These are phyloP conservation scores for Taphrina deformans DNA, from an alignment of 1,139 yeast genomes.

Conservation along the genomic window DNA sequence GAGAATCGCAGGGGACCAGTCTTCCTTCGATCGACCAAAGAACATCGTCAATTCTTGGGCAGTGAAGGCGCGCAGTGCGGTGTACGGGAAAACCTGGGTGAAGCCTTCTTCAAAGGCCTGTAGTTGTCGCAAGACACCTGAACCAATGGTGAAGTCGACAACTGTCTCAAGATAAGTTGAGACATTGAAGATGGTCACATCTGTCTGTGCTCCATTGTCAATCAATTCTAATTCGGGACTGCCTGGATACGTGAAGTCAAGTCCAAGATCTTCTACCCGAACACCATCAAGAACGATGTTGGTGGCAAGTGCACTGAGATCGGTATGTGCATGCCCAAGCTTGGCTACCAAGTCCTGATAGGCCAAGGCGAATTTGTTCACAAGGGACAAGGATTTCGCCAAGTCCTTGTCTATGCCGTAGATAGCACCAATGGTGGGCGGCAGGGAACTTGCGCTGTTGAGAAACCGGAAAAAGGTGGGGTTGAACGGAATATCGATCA, in stretches of 20 bases:
- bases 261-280: slow-evolving; percentile 55
- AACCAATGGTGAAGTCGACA: slow-evolving; percentile 60
- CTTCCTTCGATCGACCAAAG: slow-evolving; percentile 77
- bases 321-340: slow-evolving; percentile 8
- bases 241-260: slow-evolving; percentile 79
- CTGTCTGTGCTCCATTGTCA: slow-evolving; percentile 55
- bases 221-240: slow-evolving; percentile 60
- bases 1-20: slow-evolving; percentile 70
- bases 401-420: slow-evolving; percentile 60
- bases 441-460: slow-evolving; percentile 37
- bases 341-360: slow-evolving; percentile 40
- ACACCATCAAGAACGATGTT: slow-evolving; percentile 49
- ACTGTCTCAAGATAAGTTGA: slow-evolving; percentile 60
- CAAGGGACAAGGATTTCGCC: slow-evolving; percentile 59
- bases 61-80: slow-evolving; percentile 68
- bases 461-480: slow-evolving; percentile 57
- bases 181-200: slow-evolving; percentile 58
- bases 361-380: slow-evolving; percentile 50
- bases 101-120: slow-evolving; percentile 77
- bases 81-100: slow-evolving; percentile 77
- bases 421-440: slow-evolving; percentile 51
- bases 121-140: slow-evolving; percentile 67
- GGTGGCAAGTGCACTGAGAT: slow-evolving; percentile 23
- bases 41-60: slow-evolving; percentile 69
- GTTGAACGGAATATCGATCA: slow-evolving; percentile 78